Evolutionary conservation across 2,329 filamentous ascomycete genomes (phyloP).

Genomic region (Xylariomycetidae sp.): DNA sequence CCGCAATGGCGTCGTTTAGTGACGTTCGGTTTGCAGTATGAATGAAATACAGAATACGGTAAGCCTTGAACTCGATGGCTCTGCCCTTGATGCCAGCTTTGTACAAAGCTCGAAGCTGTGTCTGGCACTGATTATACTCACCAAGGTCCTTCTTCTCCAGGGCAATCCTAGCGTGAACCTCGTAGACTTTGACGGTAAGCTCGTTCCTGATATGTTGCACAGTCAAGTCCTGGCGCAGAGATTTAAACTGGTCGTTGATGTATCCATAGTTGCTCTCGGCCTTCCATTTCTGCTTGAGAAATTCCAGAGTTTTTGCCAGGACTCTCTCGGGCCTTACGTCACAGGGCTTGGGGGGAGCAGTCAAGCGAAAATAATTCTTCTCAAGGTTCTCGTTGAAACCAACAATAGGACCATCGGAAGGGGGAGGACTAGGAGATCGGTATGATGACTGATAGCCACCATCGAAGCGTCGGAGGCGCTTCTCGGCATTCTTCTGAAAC

Average conservation of each 20-base stretch:
- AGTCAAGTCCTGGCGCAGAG: constrained; percentile 93
- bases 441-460: constrained; percentile 55
- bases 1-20: constrained; percentile 96
- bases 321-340: constrained; percentile 80
- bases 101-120: constrained; percentile 90
- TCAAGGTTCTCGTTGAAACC: constrained; percentile 81
- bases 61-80: constrained; percentile 94
- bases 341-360: constrained; percentile 80
- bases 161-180: constrained; percentile 95
- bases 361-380: constrained; percentile 93
- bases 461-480: constrained; percentile 84
- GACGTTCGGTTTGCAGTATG: constrained; percentile 97
- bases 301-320: constrained; percentile 76
- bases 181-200: constrained; percentile 94
- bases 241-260: constrained; percentile 99
- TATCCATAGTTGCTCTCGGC: constrained; percentile 92
- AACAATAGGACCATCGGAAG: constrained; percentile 67
- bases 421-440: constrained; percentile 52
- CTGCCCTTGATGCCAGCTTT: constrained; percentile 81
- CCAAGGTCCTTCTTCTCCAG: constrained; percentile 97
- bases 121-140: constrained; percentile 99
- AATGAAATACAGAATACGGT: constrained; percentile 99
- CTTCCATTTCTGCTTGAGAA: constrained; percentile 92
- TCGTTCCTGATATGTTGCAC: constrained; percentile 96
- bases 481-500: constrained; percentile 82